Base-by-base conservation (phyloP, 164 flowering plant genomes). In the Macadamia integrifolia region DNA sequence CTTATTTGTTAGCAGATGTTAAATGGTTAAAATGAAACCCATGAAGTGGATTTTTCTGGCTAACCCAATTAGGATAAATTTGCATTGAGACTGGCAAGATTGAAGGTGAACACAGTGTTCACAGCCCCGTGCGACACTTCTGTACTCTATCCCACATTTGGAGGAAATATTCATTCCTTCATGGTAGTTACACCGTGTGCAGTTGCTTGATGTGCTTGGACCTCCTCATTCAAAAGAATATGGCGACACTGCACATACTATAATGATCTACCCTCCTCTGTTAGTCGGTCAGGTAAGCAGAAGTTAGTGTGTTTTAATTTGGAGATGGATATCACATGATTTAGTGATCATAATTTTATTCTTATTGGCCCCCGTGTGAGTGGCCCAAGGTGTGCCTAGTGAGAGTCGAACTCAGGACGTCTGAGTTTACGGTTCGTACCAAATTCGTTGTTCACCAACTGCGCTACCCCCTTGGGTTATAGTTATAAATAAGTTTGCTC, bases 121-220 rank as follows among this genome's bases (percentile, higher is more conserved):
- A 88, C 84, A 42, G 89, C 96, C 2, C 96, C 96, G 29, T 89
- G 96, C 72, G 66, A 84, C 48, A 74, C 93, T 12, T 85, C 91
- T 1, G 89, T 93, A 2, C 69, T 93, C 28, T 93, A 88, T 75
- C 97, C 98, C 49, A 80, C 88, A 9, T 71, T 89, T 1, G 98
- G 98, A 61, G 97, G 98, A 50, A 93, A 93, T 67, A 87, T 93
- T 65, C 98, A 91, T 77, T 76, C 78, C n/a, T 89, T 91, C 76
- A 88, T 83, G 3, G 98, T 96, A 17, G 64, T 84, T 35, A 89
- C 92, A n/a, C 83, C 97, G 4, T 89, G 97, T 68, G 94, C 84
- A 0, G 81, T 23, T 93, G 61, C 88, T 93, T 64, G 98, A 93
- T 75, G 98, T 93, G 64, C 49, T 93, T 40, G 97, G 96, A 64